Percentiles rank a stretch among this genome's conserved stretches.
Evolutionary conservation across 1,284 basidiomycete species (phyloP).

Genomic region (Cutaneotrichosporon mucoides): DNA sequence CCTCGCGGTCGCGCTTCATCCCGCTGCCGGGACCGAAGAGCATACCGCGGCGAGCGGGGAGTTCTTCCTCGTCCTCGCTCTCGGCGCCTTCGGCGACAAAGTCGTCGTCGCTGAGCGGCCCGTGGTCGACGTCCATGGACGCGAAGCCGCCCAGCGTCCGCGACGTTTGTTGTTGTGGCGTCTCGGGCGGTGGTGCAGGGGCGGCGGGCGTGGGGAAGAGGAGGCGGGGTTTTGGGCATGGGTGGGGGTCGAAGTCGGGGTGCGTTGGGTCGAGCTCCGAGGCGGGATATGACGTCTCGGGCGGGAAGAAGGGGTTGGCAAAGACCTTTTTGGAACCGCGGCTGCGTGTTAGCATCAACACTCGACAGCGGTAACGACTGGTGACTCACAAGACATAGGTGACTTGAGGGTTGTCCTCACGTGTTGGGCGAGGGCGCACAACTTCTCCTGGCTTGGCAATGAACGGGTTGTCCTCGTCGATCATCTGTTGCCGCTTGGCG

Average conservation of each 20-base stretch:
- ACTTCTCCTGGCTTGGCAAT: slow-evolving; percentile 34
- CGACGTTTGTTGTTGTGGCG: not conserved
- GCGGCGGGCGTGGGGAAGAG: slow-evolving; percentile 30
- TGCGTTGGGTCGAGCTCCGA: slow-evolving; percentile 31
- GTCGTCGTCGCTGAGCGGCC: slow-evolving; percentile 3
- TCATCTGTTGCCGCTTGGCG: slow-evolving; percentile 19
- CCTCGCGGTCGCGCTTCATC: not conserved
- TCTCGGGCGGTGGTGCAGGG: not conserved
- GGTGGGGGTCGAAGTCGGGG: slow-evolving; percentile 40
- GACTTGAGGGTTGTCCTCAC: slow-evolving; percentile 30
- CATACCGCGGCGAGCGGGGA: slow-evolving; percentile 13
- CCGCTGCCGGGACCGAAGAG: slow-evolving; percentile 5
- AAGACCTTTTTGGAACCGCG: slow-evolving; percentile 43
- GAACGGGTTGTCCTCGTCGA: slow-evolving; percentile 41
- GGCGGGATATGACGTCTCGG: slow-evolving; percentile 22
- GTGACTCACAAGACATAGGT: slow-evolving; percentile 39
- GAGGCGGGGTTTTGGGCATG: slow-evolving; percentile 37
- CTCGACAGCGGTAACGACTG: too few relatives aligned
- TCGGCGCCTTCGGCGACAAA: slow-evolving; percentile 1
- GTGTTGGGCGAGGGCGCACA: slow-evolving; percentile 6
- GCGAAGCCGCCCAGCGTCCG: not conserved
- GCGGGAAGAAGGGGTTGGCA: slow-evolving; percentile 39
- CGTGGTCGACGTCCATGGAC: slow-evolving; percentile 2
- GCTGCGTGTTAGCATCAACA: slow-evolving; percentile 2
- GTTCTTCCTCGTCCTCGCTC: slow-evolving; percentile 4